These are phyloP conservation scores for Phytophthora meadii DNA, from an alignment of 352 stramenopile species.

Conservation along the genomic window DNA sequence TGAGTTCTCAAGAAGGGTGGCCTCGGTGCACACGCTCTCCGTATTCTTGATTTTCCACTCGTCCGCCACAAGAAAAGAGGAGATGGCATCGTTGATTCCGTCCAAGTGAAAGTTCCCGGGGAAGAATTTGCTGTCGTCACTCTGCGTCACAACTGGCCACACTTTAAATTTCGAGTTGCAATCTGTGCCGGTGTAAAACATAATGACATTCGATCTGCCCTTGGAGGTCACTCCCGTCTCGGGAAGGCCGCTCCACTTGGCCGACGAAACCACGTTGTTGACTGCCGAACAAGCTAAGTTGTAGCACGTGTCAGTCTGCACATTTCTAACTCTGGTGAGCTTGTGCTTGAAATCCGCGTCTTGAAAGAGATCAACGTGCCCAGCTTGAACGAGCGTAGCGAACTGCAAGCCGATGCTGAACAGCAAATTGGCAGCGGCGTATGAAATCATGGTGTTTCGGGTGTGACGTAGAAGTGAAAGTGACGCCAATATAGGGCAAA, in stretches of 20 bases:
- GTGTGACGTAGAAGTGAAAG: constrained; percentile 1
- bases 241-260: constrained; percentile 16
- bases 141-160: constrained; percentile 7
- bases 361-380: constrained; percentile 18
- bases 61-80: constrained; percentile 4
- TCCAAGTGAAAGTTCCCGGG: constrained; percentile 5
- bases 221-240: neutral
- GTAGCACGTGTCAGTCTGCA: constrained; percentile 19
- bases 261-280: constrained; percentile 4
- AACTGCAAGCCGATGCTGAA: neutral
- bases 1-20: neutral
- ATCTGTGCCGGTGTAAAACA: constrained; percentile 5
- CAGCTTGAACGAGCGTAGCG: neutral
- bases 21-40: constrained; percentile 2
- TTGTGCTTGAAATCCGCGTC: constrained; percentile 20
- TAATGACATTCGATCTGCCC: neutral
- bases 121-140: neutral
- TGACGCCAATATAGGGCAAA: neutral
- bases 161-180: neutral
- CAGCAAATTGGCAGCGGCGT: neutral
- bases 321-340: constrained; percentile 2
- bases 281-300: constrained; percentile 1
- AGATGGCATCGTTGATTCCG: constrained; percentile 12
- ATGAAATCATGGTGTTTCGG: neutral
- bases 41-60: neutral